phyloP scores from a whole-genome alignment of 139 green algal species.

The Chlamydomonas applanata region DNA sequence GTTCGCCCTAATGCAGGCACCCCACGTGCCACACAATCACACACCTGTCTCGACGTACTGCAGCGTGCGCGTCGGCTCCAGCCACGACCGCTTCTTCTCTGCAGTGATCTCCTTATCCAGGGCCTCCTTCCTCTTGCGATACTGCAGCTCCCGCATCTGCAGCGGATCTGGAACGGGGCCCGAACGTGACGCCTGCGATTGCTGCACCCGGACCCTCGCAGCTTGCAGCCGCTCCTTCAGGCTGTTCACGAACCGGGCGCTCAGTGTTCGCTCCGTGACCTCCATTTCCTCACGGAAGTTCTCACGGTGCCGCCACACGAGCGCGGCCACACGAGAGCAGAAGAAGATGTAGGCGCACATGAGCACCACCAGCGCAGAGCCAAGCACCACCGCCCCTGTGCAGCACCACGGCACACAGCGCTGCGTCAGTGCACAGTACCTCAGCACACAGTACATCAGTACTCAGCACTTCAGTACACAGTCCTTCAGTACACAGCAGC shows the following conservation, averaged over 20 bases:
- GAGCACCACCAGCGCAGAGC: neutral
- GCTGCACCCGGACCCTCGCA: neutral
- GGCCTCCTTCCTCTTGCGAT: neutral
- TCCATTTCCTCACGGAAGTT: neutral
- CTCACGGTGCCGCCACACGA: neutral
- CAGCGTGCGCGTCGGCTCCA: conserved; percentile 6
- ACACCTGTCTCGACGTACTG: neutral
- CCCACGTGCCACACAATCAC: no score
- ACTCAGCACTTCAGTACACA: no score
- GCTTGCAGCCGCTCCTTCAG: neutral
- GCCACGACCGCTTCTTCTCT: neutral
- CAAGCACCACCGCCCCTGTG: neutral
- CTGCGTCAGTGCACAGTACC: no score
- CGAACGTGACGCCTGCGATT: neutral
- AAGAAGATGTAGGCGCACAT: neutral
- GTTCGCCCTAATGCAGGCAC: no score
- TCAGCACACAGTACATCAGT: no score
- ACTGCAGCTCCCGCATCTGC: neutral
- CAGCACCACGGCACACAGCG: no score
- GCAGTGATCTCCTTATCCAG: neutral
- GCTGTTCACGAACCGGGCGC: conserved; percentile 6
- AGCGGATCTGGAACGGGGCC: neutral
- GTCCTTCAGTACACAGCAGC: no score
- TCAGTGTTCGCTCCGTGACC: neutral
- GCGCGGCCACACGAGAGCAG: neutral